Evolutionary conservation across 176 grass and related monocot genomes (phyloP), one percentile per base, ranked within the genome.

Genomic region (Thinopyrum elongatum): DNA sequence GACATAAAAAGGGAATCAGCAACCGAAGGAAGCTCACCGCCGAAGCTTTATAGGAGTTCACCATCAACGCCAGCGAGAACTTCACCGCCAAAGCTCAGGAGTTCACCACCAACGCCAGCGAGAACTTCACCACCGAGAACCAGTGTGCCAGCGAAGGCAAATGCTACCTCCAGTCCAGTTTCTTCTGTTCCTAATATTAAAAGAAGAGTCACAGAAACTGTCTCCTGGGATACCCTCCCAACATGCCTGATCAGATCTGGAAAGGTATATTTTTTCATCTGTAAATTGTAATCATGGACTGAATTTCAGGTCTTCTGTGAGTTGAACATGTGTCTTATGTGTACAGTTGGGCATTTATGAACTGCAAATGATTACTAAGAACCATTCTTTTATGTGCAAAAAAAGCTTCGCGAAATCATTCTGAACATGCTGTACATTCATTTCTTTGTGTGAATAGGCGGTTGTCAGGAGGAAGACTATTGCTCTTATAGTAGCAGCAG

Each of bases 171-270:
- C 25, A 71, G 88, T 58, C 60, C 87, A 21, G 6, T 87, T 73
- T 61, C 81, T 41, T 82, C 93, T 67, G 42, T 55, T 62, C 65
- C 74, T 59, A 94, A 21, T 83, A 80, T 87, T 78, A 96, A 80
- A 86, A 90, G 82, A 86, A 94, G 92, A 93, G 82, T 84, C 88
- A 77, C 83, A 4, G 97, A 94, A 75, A 87, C 60, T 63, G 79
- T 96, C 36, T 90, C 97, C 38, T 99, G 97, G 97, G 90, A 99
- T 8, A 97, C 88, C 23, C 97, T 99, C 23, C 94, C 97, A n/a
- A 61, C 80, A 86, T 87, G 73, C 80, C 83, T 99, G 76, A 91
- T 90, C 44, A 97, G 94, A 86, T 80, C 89, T 34, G 97, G 92
- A 72, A 99, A 99, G 92, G 97, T 99, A 84, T 77, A 81, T 71